These are phyloP conservation scores for Cyberlindnera petersonii DNA, from an alignment of 805 yeast species.

Conservation along the genomic window DNA sequence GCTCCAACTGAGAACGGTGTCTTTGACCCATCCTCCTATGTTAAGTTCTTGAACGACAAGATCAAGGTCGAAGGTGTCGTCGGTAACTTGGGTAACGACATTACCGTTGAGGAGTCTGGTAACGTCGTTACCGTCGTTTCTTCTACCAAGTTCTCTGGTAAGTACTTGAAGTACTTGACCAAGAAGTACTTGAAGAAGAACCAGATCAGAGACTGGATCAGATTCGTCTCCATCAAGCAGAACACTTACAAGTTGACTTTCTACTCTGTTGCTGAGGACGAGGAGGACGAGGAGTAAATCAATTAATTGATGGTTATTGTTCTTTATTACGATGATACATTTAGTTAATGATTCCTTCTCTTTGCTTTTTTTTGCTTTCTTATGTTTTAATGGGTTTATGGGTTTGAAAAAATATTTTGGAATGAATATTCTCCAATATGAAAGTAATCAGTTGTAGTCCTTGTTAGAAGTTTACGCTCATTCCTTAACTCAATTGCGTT, in stretches of 20 bases:
- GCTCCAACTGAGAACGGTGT: slow-evolving; percentile 98
- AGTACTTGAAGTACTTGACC: slow-evolving; percentile 98
- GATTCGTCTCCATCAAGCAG: slow-evolving; percentile 94
- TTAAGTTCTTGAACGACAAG: slow-evolving; percentile 97
- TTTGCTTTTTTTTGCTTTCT: slow-evolving; percentile 14
- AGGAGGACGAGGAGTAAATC: slow-evolving; percentile 88
- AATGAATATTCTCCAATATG: slow-evolving; percentile 8
- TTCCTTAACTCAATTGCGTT: too few species aligned
- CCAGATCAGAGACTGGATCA: slow-evolving; percentile 99
- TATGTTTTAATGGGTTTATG: slow-evolving; percentile 16
- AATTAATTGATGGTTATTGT: slow-evolving; percentile 18
- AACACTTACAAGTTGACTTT: slow-evolving; percentile 96
- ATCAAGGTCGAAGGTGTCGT: slow-evolving; percentile 96
- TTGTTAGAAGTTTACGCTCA: too few species aligned
- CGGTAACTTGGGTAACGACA: slow-evolving; percentile 95
- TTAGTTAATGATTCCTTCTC: slow-evolving; percentile 15
- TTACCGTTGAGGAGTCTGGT: slow-evolving; percentile 86
- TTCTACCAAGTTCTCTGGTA: slow-evolving; percentile 96
- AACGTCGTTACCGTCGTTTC: slow-evolving; percentile 85
- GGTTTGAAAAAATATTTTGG: slow-evolving; percentile 13
- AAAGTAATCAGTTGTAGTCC: slow-evolving; percentile 9
- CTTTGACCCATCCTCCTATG: slow-evolving; percentile 96
- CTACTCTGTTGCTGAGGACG: slow-evolving; percentile 98
- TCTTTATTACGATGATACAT: slow-evolving; percentile 7
- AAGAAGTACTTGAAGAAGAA: slow-evolving; percentile 99